Conservation (phyloP, 495 filamentous ascomycete species). For the Oleoguttula mirabilis region DNA sequence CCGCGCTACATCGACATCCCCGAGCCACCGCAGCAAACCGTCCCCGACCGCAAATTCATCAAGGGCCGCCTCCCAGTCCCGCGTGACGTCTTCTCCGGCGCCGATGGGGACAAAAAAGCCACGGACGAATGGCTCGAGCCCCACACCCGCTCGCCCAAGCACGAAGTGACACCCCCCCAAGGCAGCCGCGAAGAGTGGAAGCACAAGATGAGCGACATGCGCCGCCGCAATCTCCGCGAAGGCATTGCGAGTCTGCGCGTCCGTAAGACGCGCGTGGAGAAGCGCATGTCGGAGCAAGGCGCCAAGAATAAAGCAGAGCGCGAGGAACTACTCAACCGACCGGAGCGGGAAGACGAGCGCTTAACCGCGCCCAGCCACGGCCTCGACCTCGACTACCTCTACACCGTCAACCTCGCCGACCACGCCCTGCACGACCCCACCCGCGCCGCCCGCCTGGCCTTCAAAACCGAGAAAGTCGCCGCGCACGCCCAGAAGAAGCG, state of each 20-base stretch:
- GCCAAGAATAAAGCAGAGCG: slow-evolving; percentile 32
- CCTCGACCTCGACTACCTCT: slow-evolving; percentile 21
- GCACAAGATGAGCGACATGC: slow-evolving; percentile 43
- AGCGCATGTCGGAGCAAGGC: slow-evolving; percentile 28
- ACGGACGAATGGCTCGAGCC: slow-evolving; percentile 34
- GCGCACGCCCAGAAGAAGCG: slow-evolving; percentile 31
- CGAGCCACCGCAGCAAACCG: slow-evolving; percentile 38
- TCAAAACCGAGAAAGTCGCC: slow-evolving; percentile 33
- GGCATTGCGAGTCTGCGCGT: slow-evolving; percentile 45
- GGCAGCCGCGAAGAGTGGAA: slow-evolving; percentile 47
- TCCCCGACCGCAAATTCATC: slow-evolving; percentile 36
- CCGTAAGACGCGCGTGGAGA: slow-evolving; percentile 41
- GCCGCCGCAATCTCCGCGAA: slow-evolving; percentile 52
- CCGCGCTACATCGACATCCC: slow-evolving; percentile 66
- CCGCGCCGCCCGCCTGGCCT: slow-evolving; percentile 35
- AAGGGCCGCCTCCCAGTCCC: slow-evolving; percentile 65
- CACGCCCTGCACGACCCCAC: slow-evolving; percentile 37
- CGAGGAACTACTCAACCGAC: slow-evolving; percentile 36
- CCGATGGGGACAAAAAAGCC: slow-evolving; percentile 37
- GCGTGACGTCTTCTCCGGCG: slow-evolving; percentile 48
- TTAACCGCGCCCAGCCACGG: slow-evolving; percentile 35
- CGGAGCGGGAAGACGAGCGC: slow-evolving; percentile 47
- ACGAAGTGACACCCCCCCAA: background rate
- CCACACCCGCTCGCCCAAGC: slow-evolving; percentile 30
- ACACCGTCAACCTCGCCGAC: background rate